A percentile compares a stretch with the other conserved stretches of the same genome.
These are phyloP conservation scores for Amylostereum chailletii DNA, from an alignment of 1,284 basidiomycete genomes.

Conservation along the genomic window DNA sequence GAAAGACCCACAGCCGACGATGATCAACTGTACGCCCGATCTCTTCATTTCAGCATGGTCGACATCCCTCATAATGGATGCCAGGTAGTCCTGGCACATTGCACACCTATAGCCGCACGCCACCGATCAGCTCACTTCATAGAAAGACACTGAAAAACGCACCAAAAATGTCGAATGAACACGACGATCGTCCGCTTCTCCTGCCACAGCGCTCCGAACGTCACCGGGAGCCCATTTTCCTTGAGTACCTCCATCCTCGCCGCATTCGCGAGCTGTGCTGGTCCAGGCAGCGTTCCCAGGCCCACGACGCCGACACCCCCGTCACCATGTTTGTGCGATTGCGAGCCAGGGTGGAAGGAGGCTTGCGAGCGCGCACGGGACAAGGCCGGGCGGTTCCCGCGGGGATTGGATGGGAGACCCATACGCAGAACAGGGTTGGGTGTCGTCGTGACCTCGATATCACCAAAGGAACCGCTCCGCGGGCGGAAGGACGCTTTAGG, in stretches of 20 bases:
- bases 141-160: conserved; percentile 11
- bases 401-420: too few species aligned
- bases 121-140: conserved; percentile 6
- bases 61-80: conserved; percentile 48
- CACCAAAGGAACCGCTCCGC: too few species aligned
- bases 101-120: conserved; percentile 44
- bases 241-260: conserved; percentile 55
- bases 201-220: conserved; percentile 68
- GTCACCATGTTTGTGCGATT: conserved; percentile 18
- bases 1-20: conserved; percentile 74
- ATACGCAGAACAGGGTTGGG: too few species aligned
- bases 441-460: too few species aligned
- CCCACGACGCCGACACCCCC: too few species aligned
- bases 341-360: conserved; percentile 7
- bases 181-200: conserved; percentile 61
- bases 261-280: conserved; percentile 49
- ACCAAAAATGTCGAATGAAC: conserved; percentile 73
- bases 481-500: too few species aligned
- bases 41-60: conserved; percentile 44
- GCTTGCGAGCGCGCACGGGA: background rate
- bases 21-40: conserved; percentile 49
- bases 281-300: conserved; percentile 25
- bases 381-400: too few species aligned
- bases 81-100: conserved; percentile 80
- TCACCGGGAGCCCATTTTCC: conserved; percentile 55